Evolutionary conservation across 176 grass and related monocot species (phyloP).

Genomic region (Poa pratensis): DNA sequence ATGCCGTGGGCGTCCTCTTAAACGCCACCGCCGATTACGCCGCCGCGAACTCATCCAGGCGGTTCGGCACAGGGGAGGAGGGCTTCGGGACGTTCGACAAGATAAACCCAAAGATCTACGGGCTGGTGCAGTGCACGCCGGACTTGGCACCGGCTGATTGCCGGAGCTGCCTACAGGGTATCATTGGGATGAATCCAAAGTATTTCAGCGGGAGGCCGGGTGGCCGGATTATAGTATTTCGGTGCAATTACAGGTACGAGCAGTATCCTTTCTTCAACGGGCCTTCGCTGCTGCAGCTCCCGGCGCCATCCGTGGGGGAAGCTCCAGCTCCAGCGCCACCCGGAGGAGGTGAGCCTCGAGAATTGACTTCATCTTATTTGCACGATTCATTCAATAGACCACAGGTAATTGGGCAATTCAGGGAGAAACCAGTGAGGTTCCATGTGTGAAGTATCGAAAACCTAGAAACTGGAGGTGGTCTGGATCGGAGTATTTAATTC

Average conservation of each 20-base stretch:
- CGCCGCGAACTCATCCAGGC: conserved; percentile 36
- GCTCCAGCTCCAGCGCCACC: background rate
- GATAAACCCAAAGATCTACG: conserved; percentile 34
- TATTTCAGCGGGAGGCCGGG: conserved; percentile 16
- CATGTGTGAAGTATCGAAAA: background rate
- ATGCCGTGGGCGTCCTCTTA: conserved; percentile 13
- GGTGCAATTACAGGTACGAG: conserved; percentile 52
- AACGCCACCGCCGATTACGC: conserved; percentile 48
- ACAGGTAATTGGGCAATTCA: background rate
- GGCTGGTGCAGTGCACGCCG: conserved; percentile 60
- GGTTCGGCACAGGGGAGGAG: conserved; percentile 45
- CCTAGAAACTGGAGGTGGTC: background rate
- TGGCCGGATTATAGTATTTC: background rate
- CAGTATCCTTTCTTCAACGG: background rate
- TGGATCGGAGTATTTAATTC: background rate
- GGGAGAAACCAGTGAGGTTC: background rate
- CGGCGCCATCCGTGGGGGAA: background rate
- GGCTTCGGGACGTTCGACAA: background rate
- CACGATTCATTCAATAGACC: background rate
- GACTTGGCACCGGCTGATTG: conserved; percentile 45
- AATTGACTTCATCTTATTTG: background rate
- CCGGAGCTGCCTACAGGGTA: conserved; percentile 1
- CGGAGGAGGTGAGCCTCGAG: conserved; percentile 13
- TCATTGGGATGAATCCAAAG: accelerated
- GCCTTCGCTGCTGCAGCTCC: conserved; percentile 34